Conservation (phyloP, 352 stramenopile genomes). For the Globisporangium perplexum region DNA sequence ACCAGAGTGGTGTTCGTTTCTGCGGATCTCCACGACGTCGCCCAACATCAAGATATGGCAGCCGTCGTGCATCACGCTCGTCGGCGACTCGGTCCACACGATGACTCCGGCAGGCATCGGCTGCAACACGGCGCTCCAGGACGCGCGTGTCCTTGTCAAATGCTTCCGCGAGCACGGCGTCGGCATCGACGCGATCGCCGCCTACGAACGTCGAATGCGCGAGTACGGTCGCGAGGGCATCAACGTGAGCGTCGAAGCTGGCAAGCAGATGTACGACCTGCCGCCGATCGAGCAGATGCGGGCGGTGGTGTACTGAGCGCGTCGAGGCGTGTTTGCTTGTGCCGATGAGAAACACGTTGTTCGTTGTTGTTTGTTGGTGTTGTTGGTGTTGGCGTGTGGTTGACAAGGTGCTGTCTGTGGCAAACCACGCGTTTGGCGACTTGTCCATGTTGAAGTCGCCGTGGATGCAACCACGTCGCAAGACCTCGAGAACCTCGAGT, state of each 20-base stretch:
- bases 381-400: too few relatives aligned
- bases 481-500: too few relatives aligned
- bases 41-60: slow-evolving; percentile 40
- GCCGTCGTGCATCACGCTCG: slow-evolving; percentile 36
- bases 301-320: slow-evolving; percentile 24
- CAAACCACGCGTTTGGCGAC: too few relatives aligned
- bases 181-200: slow-evolving; percentile 32
- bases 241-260: slow-evolving; percentile 30
- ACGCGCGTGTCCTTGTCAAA: slow-evolving; percentile 38
- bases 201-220: slow-evolving; percentile 58
- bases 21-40: slow-evolving; percentile 54
- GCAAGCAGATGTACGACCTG: slow-evolving; percentile 42
- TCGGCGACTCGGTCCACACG: slow-evolving; percentile 57
- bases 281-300: slow-evolving; percentile 42
- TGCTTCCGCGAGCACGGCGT: slow-evolving; percentile 39
- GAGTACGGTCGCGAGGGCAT: slow-evolving; percentile 35
- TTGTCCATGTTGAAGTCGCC: too few relatives aligned
- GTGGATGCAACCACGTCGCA: too few relatives aligned
- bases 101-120: slow-evolving; percentile 53
- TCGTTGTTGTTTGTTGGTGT: too few relatives aligned
- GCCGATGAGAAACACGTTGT: too few relatives aligned
- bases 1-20: slow-evolving; percentile 47
- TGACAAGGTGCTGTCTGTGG: background rate
- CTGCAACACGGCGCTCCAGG: slow-evolving; percentile 46
- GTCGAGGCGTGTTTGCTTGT: too few relatives aligned